Evolutionary conservation across 345 rosid species (phyloP).

Genomic region (Gossypium anomalum): DNA sequence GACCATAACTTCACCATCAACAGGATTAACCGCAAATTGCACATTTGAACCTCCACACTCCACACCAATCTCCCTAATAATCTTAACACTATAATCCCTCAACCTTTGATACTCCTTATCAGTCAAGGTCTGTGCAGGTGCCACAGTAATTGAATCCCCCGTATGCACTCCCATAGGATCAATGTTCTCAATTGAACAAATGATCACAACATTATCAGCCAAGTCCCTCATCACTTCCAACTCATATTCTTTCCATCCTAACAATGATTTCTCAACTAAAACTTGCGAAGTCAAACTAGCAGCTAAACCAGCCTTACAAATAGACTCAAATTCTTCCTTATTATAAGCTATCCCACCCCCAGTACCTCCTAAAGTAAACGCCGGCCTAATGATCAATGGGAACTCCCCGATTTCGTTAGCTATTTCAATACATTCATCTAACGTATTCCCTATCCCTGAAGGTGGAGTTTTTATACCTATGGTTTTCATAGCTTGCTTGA

Average conservation of each 20-base stretch:
- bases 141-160: conserved; percentile 96
- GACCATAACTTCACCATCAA: conserved; percentile 95
- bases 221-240: conserved; percentile 97
- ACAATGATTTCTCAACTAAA: conserved; percentile 87
- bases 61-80: conserved; percentile 96
- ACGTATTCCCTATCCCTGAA: conserved; percentile 78
- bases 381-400: conserved; percentile 94
- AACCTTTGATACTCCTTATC: conserved; percentile 93
- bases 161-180: conserved; percentile 99
- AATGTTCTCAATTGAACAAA: conserved; percentile 92
- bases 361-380: conserved; percentile 89
- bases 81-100: conserved; percentile 84
- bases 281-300: conserved; percentile 88
- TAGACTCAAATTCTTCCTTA: conserved; percentile 79
- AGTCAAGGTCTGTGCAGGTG: conserved; percentile 94
- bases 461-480: conserved; percentile 92
- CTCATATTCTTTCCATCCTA: conserved; percentile 98
- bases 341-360: conserved; percentile 98
- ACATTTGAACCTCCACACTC: conserved; percentile 99
- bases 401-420: conserved; percentile 81
- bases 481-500: conserved; percentile 82
- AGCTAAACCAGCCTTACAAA: conserved; percentile 80
- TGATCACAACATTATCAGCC: conserved; percentile 95
- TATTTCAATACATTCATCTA: conserved; percentile 73
- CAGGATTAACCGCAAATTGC: conserved; percentile 93